These are phyloP conservation scores for Parietichytrium sp. DNA, from an alignment of 108 stramenopile species.

Conservation along the genomic window DNA sequence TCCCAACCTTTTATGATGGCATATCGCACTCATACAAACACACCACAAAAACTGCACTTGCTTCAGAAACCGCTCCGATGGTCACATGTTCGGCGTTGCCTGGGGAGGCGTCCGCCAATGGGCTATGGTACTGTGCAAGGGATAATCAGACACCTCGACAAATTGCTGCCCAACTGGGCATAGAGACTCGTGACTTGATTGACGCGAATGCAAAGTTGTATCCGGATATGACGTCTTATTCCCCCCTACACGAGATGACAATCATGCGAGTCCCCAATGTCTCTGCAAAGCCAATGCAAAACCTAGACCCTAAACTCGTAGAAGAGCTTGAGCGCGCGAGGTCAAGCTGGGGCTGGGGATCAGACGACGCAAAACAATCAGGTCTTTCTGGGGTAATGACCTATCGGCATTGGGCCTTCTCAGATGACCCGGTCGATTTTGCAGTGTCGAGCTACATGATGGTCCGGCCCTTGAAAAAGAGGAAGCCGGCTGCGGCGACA, in stretches of 20 bases:
- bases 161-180: neutral
- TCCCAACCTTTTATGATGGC: neutral
- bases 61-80: neutral
- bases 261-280: neutral
- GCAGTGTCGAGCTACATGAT: constrained; percentile 38
- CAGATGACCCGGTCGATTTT: constrained; percentile 8
- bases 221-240: neutral
- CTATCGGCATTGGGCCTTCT: constrained; percentile 27
- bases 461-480: neutral
- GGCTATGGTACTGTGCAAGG: constrained; percentile 15
- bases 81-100: neutral
- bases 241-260: neutral
- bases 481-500: neutral
- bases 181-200: neutral
- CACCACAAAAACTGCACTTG: neutral
- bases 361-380: neutral
- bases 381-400: constrained; percentile 31
- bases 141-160: constrained; percentile 3
- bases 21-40: no score
- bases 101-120: neutral
- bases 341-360: neutral
- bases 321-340: neutral
- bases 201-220: neutral
- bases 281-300: neutral
- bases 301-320: neutral